Conservation (phyloP, 1,284 basidiomycete species). For the Entoloma clypeatum region DNA sequence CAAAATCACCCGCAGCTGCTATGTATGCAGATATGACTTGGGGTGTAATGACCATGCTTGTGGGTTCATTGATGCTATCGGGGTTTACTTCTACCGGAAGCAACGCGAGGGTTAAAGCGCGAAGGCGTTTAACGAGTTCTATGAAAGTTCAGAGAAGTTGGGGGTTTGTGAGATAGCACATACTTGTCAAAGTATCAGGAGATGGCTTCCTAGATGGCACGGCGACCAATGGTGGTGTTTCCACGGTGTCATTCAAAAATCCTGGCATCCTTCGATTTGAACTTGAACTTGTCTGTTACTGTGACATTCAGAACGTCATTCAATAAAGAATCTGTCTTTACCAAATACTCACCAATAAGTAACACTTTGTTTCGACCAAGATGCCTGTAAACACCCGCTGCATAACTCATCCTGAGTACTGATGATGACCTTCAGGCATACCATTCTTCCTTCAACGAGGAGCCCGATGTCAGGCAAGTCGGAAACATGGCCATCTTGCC, state of each 20-base stretch:
- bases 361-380: slow-evolving; percentile 19
- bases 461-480: slow-evolving; percentile 74
- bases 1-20: slow-evolving; percentile 72
- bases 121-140: slow-evolving; percentile 80
- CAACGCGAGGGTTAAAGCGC: slow-evolving; percentile 72
- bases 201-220: slow-evolving; percentile 49
- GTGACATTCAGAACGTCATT: slow-evolving; percentile 22
- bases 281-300: too few relatives aligned
- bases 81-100: slow-evolving; percentile 79
- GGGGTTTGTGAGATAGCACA: slow-evolving; percentile 21
- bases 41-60: slow-evolving; percentile 69
- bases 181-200: slow-evolving; percentile 73
- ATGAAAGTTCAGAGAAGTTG: slow-evolving; percentile 7
- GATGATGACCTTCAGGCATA: slow-evolving; percentile 66
- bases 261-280: slow-evolving; percentile 31
- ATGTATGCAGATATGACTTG: slow-evolving; percentile 63
- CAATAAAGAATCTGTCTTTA: slow-evolving; percentile 11
- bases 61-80: slow-evolving; percentile 56
- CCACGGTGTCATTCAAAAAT: slow-evolving; percentile 24
- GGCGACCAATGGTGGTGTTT: slow-evolving; percentile 41
- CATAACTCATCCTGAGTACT: slow-evolving; percentile 3
- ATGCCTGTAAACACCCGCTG: slow-evolving; percentile 54
- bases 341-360: slow-evolving; percentile 23
- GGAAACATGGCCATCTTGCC: slow-evolving; percentile 92
- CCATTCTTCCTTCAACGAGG: slow-evolving; percentile 93